These are phyloP conservation scores for Sclerotinia trifoliorum DNA, from an alignment of 2,329 filamentous ascomycete species.

Conservation along the genomic window DNA sequence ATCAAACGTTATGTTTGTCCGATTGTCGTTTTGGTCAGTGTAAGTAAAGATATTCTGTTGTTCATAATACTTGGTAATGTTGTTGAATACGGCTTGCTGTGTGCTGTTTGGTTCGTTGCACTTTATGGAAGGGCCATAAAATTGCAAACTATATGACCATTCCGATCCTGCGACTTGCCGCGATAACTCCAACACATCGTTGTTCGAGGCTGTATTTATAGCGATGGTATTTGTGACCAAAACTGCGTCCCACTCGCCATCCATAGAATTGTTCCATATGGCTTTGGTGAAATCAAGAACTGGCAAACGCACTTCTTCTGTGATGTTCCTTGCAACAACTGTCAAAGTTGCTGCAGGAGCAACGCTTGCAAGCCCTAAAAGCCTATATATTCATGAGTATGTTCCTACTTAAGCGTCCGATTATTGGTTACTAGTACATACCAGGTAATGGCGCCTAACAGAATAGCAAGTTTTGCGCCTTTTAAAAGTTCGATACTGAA, in stretches of 20 bases:
- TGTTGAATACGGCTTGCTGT: constrained; percentile 19
- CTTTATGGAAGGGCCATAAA: constrained; percentile 27
- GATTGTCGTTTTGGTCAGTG: background rate
- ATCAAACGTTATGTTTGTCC: background rate
- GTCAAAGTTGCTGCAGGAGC: constrained; percentile 21
- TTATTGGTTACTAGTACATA: background rate
- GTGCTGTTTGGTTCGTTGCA: constrained; percentile 20
- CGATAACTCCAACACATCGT: constrained; percentile 14
- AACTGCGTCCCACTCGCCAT: background rate
- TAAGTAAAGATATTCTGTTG: background rate
- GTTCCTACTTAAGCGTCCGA: background rate
- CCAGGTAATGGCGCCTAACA: background rate
- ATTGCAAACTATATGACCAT: constrained; percentile 26
- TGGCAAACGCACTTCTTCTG: constrained; percentile 10
- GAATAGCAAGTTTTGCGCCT: constrained; percentile 14
- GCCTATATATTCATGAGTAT: background rate
- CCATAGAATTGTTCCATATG: constrained; percentile 6
- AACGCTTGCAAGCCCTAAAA: constrained; percentile 22
- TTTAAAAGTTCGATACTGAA: constrained; percentile 17
- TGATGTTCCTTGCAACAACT: constrained; percentile 12
- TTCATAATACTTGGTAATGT: constrained; percentile 3
- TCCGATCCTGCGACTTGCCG: constrained; percentile 20
- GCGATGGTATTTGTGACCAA: constrained; percentile 6
- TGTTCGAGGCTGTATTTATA: constrained; percentile 4
- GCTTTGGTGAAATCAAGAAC: constrained; percentile 5